These are phyloP conservation scores for Didymella sp. DNA, from an alignment of 2,329 filamentous ascomycete genomes.

Conservation along the genomic window DNA sequence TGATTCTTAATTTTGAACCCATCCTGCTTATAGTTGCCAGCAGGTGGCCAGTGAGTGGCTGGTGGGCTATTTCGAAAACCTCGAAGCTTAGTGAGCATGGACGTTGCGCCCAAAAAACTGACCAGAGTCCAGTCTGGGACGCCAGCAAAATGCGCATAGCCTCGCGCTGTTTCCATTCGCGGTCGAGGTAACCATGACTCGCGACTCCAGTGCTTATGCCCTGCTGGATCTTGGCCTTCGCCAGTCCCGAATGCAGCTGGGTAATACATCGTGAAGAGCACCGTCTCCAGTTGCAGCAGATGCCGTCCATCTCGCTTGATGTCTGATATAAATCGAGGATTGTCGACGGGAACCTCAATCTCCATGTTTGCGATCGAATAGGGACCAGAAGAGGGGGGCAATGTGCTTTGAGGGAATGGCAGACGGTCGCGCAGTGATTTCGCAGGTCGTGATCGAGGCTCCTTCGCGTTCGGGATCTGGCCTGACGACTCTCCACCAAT, in stretches of 20 bases:
- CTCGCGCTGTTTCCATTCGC: slow-evolving; percentile 62
- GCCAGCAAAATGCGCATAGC: slow-evolving; percentile 68
- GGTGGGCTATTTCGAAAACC: slow-evolving; percentile 67
- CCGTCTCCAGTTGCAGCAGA: slow-evolving; percentile 63
- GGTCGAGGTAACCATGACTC: slow-evolving; percentile 69
- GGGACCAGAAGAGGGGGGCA: slow-evolving; percentile 61
- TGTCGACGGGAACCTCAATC: slow-evolving; percentile 60
- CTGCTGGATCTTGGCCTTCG: slow-evolving; percentile 48
- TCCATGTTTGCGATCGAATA: slow-evolving; percentile 61
- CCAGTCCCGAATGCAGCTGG: slow-evolving; percentile 60
- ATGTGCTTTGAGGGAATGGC: slow-evolving; percentile 52
- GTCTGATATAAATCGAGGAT: slow-evolving; percentile 58
- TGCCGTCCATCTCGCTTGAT: slow-evolving; percentile 58
- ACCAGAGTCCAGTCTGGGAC: slow-evolving; percentile 57
- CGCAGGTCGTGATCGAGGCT: slow-evolving; percentile 58
- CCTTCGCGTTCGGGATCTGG: slow-evolving; percentile 53
- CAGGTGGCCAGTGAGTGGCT: slow-evolving; percentile 62
- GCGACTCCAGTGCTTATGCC: slow-evolving; percentile 57
- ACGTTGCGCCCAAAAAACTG: slow-evolving; percentile 63
- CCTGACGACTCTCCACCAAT: slow-evolving; percentile 29
- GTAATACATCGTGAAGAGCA: slow-evolving; percentile 71
- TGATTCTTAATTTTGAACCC: slow-evolving; percentile 53
- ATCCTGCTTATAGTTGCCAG: slow-evolving; percentile 48
- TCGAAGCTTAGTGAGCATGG: slow-evolving; percentile 70
- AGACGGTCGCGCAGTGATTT: slow-evolving; percentile 57